Percentiles rank a stretch among this genome's conserved stretches.
Evolutionary conservation across 2,329 filamentous ascomycete species (phyloP).

Genomic region (Alternaria longipes): DNA sequence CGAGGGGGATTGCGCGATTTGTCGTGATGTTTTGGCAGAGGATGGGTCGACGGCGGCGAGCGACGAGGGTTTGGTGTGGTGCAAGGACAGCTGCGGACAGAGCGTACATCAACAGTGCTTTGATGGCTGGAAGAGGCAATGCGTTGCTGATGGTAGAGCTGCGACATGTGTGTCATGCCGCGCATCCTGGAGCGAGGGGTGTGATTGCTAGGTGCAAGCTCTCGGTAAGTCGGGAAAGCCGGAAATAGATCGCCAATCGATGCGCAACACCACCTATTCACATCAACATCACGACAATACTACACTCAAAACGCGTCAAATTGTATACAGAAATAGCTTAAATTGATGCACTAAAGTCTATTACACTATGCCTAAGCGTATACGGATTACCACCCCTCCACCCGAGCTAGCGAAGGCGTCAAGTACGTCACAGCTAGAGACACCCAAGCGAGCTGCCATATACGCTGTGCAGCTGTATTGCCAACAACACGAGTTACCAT

Average conservation of each 20-base stretch:
- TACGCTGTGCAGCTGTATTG: neutral
- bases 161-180: neutral
- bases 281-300: too few relatives aligned
- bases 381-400: too few relatives aligned
- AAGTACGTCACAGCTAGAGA: too few relatives aligned
- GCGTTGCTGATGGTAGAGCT: neutral
- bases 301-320: too few relatives aligned
- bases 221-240: too few relatives aligned
- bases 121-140: slow-evolving; percentile 17
- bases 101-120: slow-evolving; percentile 28
- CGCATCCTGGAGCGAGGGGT: neutral
- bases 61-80: slow-evolving; percentile 19
- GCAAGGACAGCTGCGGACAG: slow-evolving; percentile 25
- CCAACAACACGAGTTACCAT: slow-evolving; percentile 4
- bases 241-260: too few relatives aligned
- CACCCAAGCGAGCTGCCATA: too few relatives aligned
- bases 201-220: neutral
- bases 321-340: too few relatives aligned
- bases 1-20: slow-evolving; percentile 15
- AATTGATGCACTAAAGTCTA: too few relatives aligned
- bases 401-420: too few relatives aligned
- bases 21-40: neutral
- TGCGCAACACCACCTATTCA: too few relatives aligned
- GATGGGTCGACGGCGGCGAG: neutral
- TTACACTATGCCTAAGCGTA: too few relatives aligned